A percentile compares a stretch with the other conserved stretches of the same genome.
Conservation (phyloP, 306 rosid genomes). For the Fagus crenata region DNA sequence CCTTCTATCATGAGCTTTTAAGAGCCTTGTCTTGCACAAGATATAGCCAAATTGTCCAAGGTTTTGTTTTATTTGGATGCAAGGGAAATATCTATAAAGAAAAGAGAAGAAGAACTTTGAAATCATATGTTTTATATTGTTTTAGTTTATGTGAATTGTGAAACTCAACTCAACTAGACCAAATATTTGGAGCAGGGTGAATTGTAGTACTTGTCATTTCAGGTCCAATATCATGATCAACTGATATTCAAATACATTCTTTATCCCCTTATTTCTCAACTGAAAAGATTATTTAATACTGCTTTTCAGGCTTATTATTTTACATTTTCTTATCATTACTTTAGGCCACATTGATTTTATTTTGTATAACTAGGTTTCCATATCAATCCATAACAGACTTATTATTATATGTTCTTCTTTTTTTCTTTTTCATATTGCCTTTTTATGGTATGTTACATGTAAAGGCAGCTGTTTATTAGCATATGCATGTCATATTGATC, state of each 20-base stretch:
- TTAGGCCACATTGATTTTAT: slow-evolving; percentile 13
- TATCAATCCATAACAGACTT: slow-evolving; percentile 14
- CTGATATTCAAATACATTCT: slow-evolving; percentile 1
- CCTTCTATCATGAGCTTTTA: not conserved
- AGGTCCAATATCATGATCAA: not conserved
- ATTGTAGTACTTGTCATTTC: not conserved
- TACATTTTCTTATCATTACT: not conserved
- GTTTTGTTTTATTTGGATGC: not conserved
- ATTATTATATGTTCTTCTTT: not conserved
- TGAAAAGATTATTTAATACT: not conserved
- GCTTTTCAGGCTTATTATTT: slow-evolving; percentile 2
- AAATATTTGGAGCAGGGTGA: not conserved
- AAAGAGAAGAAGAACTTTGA: not conserved
- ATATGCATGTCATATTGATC: slow-evolving; percentile 20
- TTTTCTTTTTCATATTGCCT: slow-evolving; percentile 6
- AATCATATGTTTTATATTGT: not conserved
- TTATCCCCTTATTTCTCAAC: not conserved
- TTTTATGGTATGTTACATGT: slow-evolving; percentile 19
- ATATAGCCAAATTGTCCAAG: slow-evolving; percentile 4
- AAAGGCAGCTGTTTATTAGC: slow-evolving; percentile 14
- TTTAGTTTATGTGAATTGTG: not conserved
- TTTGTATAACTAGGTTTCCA: slow-evolving; percentile 10
- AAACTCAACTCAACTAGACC: not conserved
- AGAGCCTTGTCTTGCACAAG: not conserved
- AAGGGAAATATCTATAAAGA: not conserved